Percentiles rank a stretch among this genome's conserved stretches.
Conservation (phyloP, 768 basidiomycete genomes). For the Rhodotorula toruloides region DNA sequence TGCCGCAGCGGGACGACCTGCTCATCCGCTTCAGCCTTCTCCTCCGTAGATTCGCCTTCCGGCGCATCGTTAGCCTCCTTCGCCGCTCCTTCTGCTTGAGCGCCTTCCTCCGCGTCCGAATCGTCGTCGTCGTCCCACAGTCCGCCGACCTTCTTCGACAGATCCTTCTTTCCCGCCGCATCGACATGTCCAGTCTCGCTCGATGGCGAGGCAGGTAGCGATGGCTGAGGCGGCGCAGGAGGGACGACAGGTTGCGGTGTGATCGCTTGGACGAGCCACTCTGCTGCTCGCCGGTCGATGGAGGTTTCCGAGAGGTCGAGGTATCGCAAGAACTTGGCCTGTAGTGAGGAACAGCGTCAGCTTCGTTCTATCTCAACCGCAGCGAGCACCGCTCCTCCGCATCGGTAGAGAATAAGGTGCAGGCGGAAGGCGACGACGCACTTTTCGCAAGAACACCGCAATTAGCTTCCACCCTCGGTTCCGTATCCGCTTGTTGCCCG, state of each 20-base stretch:
- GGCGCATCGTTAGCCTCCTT: background rate
- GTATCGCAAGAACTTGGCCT: slow-evolving; percentile 75
- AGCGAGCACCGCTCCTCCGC: background rate
- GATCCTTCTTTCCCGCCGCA: background rate
- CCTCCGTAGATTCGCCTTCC: background rate
- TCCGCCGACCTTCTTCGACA: background rate
- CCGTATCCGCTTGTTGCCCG: slow-evolving; percentile 78
- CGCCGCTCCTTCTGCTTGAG: background rate
- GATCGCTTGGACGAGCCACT: slow-evolving; percentile 70
- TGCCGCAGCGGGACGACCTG: slow-evolving; percentile 46
- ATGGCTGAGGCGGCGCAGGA: background rate
- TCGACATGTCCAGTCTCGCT: background rate
- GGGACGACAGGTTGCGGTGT: slow-evolving; percentile 41
- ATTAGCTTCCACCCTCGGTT: slow-evolving; percentile 68
- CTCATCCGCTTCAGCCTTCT: background rate
- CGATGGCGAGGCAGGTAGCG: background rate
- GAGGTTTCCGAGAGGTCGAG: slow-evolving; percentile 82
- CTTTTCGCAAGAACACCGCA: slow-evolving; percentile 73
- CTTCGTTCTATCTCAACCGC: background rate
- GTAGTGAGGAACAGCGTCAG: background rate
- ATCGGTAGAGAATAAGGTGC: background rate
- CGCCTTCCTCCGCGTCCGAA: slow-evolving; percentile 8
- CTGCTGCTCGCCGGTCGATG: slow-evolving; percentile 76
- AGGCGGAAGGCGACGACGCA: slow-evolving; percentile 43
- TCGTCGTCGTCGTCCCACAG: slow-evolving; percentile 8